Evolutionary conservation across 164 flowering plant species (phyloP), one percentile per base, ranked within the genome.

Genomic region (Magnolia sinica): DNA sequence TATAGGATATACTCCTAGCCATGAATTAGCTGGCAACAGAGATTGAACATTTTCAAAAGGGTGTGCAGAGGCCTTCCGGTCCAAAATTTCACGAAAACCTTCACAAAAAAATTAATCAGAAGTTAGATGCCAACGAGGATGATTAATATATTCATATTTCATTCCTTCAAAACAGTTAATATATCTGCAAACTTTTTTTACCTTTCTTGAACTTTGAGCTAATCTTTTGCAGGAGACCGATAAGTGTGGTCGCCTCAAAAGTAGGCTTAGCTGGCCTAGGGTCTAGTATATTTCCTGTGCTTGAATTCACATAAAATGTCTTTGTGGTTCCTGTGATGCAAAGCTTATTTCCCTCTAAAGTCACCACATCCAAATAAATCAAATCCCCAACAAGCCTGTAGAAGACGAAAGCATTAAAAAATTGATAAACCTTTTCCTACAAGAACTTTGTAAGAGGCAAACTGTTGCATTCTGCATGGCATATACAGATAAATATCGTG

Each of bases 21-120:
- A 96, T 52, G 98, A 88, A 83, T 89, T 91, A 31, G 98, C 98
- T 20, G 94, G 92, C 80, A 96, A 82, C 65, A 92, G 80, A 18
- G 97, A 91, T 71, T 93, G 99, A 74, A 94, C 96, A 87, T 91
- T 94, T 80, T 96, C 99, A 84, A 96, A 96, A 61, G 98, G 99
- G 82, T 96, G 99, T 11, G 96, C 94, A 79, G 93, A 82, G 37
- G 95, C 93, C 84, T 89, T 96, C 78, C 83, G 82, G 82, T 93
- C 95, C 96, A 94, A 82, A 74, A 90, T 87, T 77, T 94, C 98
- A 71, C 92, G 96, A 77, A 96, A 96, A 81, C 92, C 99, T 96
- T 79, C 84, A 83, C 59, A 76, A 66, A n/a, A n/a, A 64, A 74
- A 8, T 55, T 68, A 61, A n/a, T 66, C 1, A 74, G 18, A 51